Percentiles rank a stretch among this genome's conserved stretches.
These are phyloP conservation scores for Verbena officinalis DNA, from an alignment of 257 asterid species.

Conservation along the genomic window DNA sequence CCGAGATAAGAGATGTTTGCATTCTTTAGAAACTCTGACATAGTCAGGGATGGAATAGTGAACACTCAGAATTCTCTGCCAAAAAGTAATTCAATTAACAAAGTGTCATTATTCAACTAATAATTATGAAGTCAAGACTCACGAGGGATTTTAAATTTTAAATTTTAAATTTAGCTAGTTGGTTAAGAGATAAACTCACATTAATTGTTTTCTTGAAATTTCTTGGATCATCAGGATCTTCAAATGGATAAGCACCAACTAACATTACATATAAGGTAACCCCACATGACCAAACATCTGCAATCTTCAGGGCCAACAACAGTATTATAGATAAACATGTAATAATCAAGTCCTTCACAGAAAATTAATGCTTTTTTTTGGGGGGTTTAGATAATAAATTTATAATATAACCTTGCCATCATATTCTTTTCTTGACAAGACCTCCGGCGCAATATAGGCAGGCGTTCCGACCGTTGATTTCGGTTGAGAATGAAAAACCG, in stretches of 20 bases:
- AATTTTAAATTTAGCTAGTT: no score
- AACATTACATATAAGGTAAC: constrained; percentile 85
- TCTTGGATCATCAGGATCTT: constrained; percentile 84
- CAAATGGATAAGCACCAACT: constrained; percentile 90
- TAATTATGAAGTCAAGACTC: neutral
- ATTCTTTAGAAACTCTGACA: constrained; percentile 70
- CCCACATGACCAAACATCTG: constrained; percentile 99
- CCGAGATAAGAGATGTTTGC: constrained; percentile 69
- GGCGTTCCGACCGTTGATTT: constrained; percentile 88
- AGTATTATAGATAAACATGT: no score
- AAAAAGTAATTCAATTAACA: neutral
- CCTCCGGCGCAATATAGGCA: constrained; percentile 86
- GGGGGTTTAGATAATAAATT: neutral
- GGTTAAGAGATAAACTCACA: constrained; percentile 39
- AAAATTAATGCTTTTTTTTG: no score
- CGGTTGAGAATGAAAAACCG: constrained; percentile 77
- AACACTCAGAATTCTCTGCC: constrained; percentile 69
- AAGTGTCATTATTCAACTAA: neutral
- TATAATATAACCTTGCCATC: constrained; percentile 66
- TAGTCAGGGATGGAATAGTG: constrained; percentile 81
- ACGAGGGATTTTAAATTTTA: no score
- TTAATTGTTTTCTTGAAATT: constrained; percentile 78
- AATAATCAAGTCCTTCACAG: no score
- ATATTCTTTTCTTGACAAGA: constrained; percentile 66
- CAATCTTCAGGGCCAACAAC: constrained; percentile 47